Evolutionary conservation across 768 basidiomycete species (phyloP), one percentile per base, ranked within the genome.

Genomic region (Suillus occidentalis): DNA sequence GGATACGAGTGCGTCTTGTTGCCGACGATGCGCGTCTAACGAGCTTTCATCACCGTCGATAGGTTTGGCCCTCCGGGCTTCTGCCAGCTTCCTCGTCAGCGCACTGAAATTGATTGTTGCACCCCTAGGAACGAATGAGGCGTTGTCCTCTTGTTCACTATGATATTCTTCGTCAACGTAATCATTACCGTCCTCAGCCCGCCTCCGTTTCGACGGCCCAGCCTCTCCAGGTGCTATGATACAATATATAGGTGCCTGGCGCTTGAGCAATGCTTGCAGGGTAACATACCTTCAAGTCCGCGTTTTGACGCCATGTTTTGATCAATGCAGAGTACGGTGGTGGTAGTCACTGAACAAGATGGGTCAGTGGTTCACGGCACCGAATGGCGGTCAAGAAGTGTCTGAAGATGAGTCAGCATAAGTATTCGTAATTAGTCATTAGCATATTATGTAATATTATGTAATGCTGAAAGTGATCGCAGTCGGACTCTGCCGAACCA

Each of bases 71-170:
- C 85, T 82, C 64, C 84, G 84, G 25, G 86, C 83, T 71, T 89
- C 83, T 1, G 89, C 90, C 22, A 93, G 81, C 71, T 89, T 93
- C 69, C 92, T 88, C 3, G 90, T 91, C 47, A 95, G 80, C 1
- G 91, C 92, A 71, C 87, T 90, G 75, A 95, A 87, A 69, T 95
- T 95, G 74, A 95, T 95, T n/a, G 90, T 94, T 28, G 90, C 88
- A 37, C 84, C 82, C 18, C 85, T 84, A 28, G 91, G 90, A 20
- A 93, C 81, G 49, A 91, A 70, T 37, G 81, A 69, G 3, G 77
- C 68, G 58, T 79, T 76, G 13, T 72, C 67, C 12, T 73, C 72
- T 4, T 71, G 71, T 57, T 78, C 73, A 74, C 70, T 75, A 6
- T 49, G 67, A 65, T 86, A 81, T 65, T 88, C 87, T 67, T 87